Conservation (phyloP, 345 rosid species). For the Hibiscus trionum region DNA sequence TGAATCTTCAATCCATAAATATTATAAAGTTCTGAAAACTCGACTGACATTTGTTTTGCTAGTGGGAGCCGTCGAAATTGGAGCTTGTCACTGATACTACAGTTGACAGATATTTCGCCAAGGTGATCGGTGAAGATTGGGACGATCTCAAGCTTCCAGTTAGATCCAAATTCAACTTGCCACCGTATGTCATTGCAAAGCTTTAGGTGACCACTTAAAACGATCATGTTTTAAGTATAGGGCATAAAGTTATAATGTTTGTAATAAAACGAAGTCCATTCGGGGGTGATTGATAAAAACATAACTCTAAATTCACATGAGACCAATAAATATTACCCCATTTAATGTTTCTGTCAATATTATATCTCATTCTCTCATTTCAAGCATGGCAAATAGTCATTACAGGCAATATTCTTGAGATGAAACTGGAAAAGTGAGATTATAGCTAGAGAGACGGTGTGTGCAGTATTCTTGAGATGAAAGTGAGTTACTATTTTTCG, state of each 20-base stretch:
- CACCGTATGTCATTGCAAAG: slow-evolving; percentile 47
- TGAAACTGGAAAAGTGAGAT: background rate
- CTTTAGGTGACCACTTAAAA: slow-evolving; percentile 27
- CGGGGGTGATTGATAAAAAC: no score
- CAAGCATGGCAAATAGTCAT: no score
- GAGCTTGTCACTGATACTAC: slow-evolving; percentile 42
- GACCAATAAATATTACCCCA: background rate
- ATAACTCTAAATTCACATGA: background rate
- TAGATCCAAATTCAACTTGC: slow-evolving; percentile 37
- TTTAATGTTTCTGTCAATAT: background rate
- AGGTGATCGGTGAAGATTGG: slow-evolving; percentile 45
- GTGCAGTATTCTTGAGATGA: no score
- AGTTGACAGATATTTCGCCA: slow-evolving; percentile 60
- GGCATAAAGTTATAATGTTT: background rate
- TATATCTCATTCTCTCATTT: no score
- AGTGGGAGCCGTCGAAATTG: slow-evolving; percentile 80
- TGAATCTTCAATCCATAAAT: background rate
- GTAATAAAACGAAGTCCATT: background rate
- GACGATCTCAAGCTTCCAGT: slow-evolving; percentile 67
- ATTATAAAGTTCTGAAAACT: no score
- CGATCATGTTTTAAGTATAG: background rate
- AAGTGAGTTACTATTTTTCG: no score
- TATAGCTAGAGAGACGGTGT: no score
- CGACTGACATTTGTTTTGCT: background rate
- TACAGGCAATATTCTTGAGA: background rate